A percentile compares a stretch with the other conserved stretches of the same genome.
Evolutionary conservation across 345 rosid species (phyloP).

Genomic region (Anacardium occidentale): DNA sequence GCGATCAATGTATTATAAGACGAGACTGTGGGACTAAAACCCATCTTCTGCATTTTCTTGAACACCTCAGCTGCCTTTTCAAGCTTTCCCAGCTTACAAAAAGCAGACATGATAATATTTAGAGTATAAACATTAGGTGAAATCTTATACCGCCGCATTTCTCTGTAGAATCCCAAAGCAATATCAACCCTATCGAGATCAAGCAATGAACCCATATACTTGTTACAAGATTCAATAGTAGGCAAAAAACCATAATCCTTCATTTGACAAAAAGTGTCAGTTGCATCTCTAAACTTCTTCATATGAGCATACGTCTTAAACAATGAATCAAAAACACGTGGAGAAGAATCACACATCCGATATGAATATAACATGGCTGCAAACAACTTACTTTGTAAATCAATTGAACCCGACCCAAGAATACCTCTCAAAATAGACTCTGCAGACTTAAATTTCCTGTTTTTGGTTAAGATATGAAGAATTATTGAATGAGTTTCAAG

Average conservation of each 20-base stretch:
- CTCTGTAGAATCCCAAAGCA: slow-evolving; percentile 56
- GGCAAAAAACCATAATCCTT: slow-evolving; percentile 70
- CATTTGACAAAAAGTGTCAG: slow-evolving; percentile 55
- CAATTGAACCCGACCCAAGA: slow-evolving; percentile 24
- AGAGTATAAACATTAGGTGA: slow-evolving; percentile 72
- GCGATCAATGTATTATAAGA: slow-evolving; percentile 76
- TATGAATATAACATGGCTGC: slow-evolving; percentile 58
- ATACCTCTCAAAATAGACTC: slow-evolving; percentile 50
- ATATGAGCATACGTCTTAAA: slow-evolving; percentile 65
- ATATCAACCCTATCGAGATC: slow-evolving; percentile 56
- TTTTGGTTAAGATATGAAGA: slow-evolving; percentile 68
- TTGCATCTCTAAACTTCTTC: slow-evolving; percentile 73
- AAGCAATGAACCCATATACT: slow-evolving; percentile 69
- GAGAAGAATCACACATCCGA: slow-evolving; percentile 70
- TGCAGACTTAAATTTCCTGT: slow-evolving; percentile 68
- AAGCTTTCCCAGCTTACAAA: slow-evolving; percentile 60
- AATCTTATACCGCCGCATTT: slow-evolving; percentile 66
- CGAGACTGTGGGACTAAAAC: slow-evolving; percentile 44
- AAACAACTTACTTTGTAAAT: slow-evolving; percentile 57
- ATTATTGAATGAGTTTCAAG: slow-evolving; percentile 58
- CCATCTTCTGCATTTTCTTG: slow-evolving; percentile 50
- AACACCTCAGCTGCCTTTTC: slow-evolving; percentile 62
- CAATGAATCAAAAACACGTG: slow-evolving; percentile 69
- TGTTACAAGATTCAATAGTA: slow-evolving; percentile 71
- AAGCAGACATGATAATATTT: slow-evolving; percentile 63